Evolutionary conservation across 164 flowering plant genomes (phyloP).

Genomic region (Tetracentron sinense): DNA sequence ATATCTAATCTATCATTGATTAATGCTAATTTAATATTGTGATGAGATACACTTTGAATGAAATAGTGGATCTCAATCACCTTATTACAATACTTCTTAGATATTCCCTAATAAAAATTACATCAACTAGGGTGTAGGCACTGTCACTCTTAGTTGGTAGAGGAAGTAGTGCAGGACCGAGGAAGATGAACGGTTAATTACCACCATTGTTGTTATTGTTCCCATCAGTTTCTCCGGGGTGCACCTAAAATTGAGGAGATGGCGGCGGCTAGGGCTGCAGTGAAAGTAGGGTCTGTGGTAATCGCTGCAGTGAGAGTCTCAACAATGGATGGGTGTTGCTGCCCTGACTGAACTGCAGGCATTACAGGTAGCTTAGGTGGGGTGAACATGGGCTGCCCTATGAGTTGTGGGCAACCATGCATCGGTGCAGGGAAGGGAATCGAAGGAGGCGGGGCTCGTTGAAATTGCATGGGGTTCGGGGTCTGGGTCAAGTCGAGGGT

Average conservation of each 20-base stretch:
- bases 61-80: no score
- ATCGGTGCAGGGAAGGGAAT: constrained; percentile 23
- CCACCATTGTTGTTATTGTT: constrained; percentile 5
- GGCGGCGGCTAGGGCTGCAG: constrained; percentile 48
- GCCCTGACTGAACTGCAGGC: constrained; percentile 17
- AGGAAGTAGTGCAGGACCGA: constrained; percentile 50
- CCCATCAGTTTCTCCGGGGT: constrained; percentile 9
- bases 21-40: no score
- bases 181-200: constrained; percentile 19
- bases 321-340: constrained; percentile 24
- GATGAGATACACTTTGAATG: no score
- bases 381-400: constrained; percentile 22
- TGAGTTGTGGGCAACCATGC: constrained; percentile 20
- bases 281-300: constrained; percentile 49
- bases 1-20: no score
- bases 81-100: no score
- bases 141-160: constrained; percentile 27
- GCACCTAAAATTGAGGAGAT: constrained; percentile 35
- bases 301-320: constrained; percentile 46
- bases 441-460: constrained; percentile 15
- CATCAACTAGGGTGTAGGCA: neutral
- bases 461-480: constrained; percentile 26
- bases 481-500: constrained; percentile 50
- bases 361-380: constrained; percentile 15
- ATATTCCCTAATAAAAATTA: no score